These are phyloP conservation scores for Lactarius psammicola DNA, from an alignment of 768 basidiomycete genomes.

Conservation along the genomic window DNA sequence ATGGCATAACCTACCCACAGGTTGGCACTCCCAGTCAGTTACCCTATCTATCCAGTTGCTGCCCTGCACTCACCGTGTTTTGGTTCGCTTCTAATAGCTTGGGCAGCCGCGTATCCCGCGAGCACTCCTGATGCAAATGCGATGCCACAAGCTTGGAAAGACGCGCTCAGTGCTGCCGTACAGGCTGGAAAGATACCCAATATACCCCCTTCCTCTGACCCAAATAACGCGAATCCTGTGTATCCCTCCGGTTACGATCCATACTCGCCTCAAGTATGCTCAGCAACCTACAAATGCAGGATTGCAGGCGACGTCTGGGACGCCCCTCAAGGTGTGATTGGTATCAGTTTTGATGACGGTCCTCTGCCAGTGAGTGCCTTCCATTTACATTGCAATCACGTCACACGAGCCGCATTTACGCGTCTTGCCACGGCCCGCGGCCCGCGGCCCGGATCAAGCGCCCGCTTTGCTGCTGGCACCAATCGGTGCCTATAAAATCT, in stretches of 20 bases:
- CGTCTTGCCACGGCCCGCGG: neutral
- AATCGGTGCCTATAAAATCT: no score
- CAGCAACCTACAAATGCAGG: constrained; percentile 59
- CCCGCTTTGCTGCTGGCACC: no score
- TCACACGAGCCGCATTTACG: neutral
- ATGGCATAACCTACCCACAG: constrained; percentile 50
- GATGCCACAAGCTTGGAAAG: constrained; percentile 69
- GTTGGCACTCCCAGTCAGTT: constrained; percentile 60
- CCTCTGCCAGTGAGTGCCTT: constrained; percentile 48
- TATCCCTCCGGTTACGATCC: constrained; percentile 45
- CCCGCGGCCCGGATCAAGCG: neutral
- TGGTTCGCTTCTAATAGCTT: constrained; percentile 42
- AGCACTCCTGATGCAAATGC: constrained; percentile 46
- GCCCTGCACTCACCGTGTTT: neutral
- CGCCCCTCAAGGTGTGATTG: constrained; percentile 67
- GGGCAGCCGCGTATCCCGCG: constrained; percentile 60
- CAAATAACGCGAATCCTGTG: constrained; percentile 35
- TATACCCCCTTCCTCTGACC: constrained; percentile 50
- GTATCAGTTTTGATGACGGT: constrained; percentile 77
- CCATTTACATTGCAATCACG: neutral
- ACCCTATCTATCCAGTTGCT: neutral
- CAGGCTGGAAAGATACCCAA: constrained; percentile 70
- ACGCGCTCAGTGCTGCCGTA: constrained; percentile 66
- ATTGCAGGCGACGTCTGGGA: constrained; percentile 68
- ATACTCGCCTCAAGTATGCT: constrained; percentile 60